A percentile compares a stretch with the other conserved stretches of the same genome.
Conservation (phyloP, 116 monocot species). For the Posidonia oceanica region DNA sequence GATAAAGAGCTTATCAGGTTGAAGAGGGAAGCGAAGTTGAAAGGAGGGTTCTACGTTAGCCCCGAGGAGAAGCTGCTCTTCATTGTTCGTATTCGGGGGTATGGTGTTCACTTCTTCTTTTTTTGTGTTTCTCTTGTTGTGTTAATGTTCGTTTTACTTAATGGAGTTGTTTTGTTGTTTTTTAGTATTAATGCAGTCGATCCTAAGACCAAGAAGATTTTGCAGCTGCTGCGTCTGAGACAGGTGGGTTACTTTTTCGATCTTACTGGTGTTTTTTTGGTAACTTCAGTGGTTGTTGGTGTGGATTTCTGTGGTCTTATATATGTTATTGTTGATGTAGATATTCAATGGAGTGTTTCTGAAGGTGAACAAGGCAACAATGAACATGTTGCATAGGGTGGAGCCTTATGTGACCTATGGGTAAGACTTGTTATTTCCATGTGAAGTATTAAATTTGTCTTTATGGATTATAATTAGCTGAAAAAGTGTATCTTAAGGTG, state of each 20-base stretch:
- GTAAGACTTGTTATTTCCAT: constrained; percentile 17
- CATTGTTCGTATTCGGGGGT: constrained; percentile 44
- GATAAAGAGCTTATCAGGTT: constrained; percentile 46
- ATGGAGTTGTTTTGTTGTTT: not conserved
- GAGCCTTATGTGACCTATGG: constrained; percentile 96
- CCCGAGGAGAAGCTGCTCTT: constrained; percentile 42
- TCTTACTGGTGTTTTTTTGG: not conserved
- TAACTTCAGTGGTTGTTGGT: not conserved
- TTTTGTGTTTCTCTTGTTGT: too few species aligned
- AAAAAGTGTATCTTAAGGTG: too few species aligned
- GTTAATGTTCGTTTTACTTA: too few species aligned
- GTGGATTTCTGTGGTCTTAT: not conserved
- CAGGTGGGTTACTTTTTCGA: constrained; percentile 31
- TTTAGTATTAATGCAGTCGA: constrained; percentile 89
- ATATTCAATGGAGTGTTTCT: constrained; percentile 93
- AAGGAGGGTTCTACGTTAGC: constrained; percentile 51
- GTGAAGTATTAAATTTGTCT: too few species aligned
- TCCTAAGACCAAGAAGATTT: constrained; percentile 69
- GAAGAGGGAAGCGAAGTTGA: constrained; percentile 48
- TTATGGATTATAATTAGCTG: too few species aligned
- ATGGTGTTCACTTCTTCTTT: not conserved
- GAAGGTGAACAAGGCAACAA: constrained; percentile 85
- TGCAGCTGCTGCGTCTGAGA: constrained; percentile 80
- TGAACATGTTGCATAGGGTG: constrained; percentile 85
- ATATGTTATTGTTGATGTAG: constrained; percentile 16